Conservation (phyloP, 768 basidiomycete genomes). For the Amanita jacksonii region DNA sequence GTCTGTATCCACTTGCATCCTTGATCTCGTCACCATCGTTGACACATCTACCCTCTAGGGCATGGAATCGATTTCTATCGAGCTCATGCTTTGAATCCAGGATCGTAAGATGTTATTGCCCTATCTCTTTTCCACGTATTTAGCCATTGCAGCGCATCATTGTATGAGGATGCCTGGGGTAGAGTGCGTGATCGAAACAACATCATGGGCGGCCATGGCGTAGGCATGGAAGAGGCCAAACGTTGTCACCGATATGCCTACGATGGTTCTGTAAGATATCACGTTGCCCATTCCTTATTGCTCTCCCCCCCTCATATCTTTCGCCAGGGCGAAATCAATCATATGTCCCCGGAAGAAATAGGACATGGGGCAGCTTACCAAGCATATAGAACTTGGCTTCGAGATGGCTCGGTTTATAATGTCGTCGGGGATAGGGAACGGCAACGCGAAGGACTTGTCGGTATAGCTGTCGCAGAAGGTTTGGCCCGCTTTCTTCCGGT, state of each 20-base stretch:
- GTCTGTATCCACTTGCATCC: not conserved
- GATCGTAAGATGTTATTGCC: conserved; percentile 23
- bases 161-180: conserved; percentile 46
- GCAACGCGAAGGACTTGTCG: conserved; percentile 58
- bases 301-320: conserved; percentile 2
- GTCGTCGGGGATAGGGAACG: conserved; percentile 48
- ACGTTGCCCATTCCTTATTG: conserved; percentile 7
- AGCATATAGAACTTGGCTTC: conserved; percentile 59
- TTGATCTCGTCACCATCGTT: not conserved
- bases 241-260: conserved; percentile 63
- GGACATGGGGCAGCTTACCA: conserved; percentile 76
- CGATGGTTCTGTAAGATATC: conserved; percentile 47
- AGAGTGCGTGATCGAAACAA: conserved; percentile 33
- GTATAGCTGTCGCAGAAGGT: conserved; percentile 69
- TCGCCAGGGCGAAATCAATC: conserved; percentile 38
- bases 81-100: conserved; percentile 31
- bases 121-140: not conserved
- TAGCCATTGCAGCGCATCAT: conserved; percentile 32
- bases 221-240: conserved; percentile 50
- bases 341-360: conserved; percentile 49
- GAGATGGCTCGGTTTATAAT: conserved; percentile 45
- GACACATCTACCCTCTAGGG: not conserved
- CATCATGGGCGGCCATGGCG: conserved; percentile 28
- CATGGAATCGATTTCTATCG: conserved; percentile 35
- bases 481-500: not conserved